Conservation (phyloP, 306 rosid species). For the Herpetospermum pedunculosum region DNA sequence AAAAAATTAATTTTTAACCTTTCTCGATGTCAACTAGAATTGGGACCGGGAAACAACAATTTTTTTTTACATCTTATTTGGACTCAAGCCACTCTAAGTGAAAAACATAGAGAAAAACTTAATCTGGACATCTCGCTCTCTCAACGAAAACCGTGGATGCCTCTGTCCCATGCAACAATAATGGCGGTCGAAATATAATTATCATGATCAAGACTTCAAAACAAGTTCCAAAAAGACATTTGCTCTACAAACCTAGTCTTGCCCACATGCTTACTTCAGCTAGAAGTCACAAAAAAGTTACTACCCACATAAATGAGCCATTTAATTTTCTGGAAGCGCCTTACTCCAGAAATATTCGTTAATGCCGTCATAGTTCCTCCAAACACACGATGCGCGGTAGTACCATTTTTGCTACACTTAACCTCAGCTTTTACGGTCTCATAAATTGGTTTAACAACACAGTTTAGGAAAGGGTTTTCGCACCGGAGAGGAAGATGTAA, state of each 20-base stretch:
- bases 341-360: slow-evolving; percentile 85
- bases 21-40: too few species aligned
- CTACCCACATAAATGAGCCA: slow-evolving; percentile 75
- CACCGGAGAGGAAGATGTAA: too few species aligned
- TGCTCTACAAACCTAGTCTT: slow-evolving; percentile 90
- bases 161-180: slow-evolving; percentile 65
- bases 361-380: too few species aligned
- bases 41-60: too few species aligned
- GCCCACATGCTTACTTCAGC: slow-evolving; percentile 53
- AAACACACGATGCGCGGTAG: slow-evolving; percentile 71
- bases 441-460: slow-evolving; percentile 68
- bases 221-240: slow-evolving; percentile 81
- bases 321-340: slow-evolving; percentile 72
- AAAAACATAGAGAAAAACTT: slow-evolving; percentile 50
- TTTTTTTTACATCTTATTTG: too few species aligned
- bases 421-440: slow-evolving; percentile 62
- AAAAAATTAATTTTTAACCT: too few species aligned
- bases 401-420: slow-evolving; percentile 53
- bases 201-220: slow-evolving; percentile 80
- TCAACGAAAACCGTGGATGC: slow-evolving; percentile 55
- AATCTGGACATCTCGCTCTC: slow-evolving; percentile 42
- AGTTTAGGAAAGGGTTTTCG: slow-evolving; percentile 58
- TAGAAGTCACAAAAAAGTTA: slow-evolving; percentile 44
- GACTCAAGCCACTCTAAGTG: slow-evolving; percentile 83
- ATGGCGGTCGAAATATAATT: slow-evolving; percentile 60